Evolutionary conservation across 2,329 filamentous ascomycete genomes (phyloP), one percentile per base, ranked within the genome.

Genomic region (Aschersonia sp.): DNA sequence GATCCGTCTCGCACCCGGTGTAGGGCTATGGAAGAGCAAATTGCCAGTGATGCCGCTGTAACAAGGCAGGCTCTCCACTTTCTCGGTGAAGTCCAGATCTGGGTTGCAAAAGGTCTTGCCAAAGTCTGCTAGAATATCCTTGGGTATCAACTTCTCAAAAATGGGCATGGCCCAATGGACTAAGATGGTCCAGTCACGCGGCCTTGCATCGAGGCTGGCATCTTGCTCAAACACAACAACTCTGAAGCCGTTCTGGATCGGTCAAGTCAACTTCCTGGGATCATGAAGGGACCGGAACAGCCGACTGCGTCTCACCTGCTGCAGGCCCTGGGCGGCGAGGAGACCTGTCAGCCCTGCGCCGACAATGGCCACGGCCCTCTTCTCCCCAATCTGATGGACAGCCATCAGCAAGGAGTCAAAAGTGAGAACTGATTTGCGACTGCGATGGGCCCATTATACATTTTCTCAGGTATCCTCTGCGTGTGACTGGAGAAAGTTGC

Each of bases 81-180:
- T 50, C 29, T 56, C 56, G 50, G 59, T 54, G 46, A 61, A 67
- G 0, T 55, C 50, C 4, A 66, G 48, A 46, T 60, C 35, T 1
- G 61, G 63, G 50, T 68, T 68, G 53, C 60, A 65, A 20, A 63
- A 50, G 20, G 61, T 60, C 35, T 54, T 46, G 6, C 57, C 51
- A 5, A 69, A 49, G 20, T 55, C 55, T 5, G 52, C 53, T 29
- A 60, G 50, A 7, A 67, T 52, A 4, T 58, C 53, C 4, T 58
- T 48, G 2, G 66, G 64, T 2, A 69, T 55, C 44, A 68, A 52
- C 43, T 61, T 53, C 42, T 48, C 51, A 45, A 69, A 58, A 5
- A 56, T 54, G 1, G 62, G 58, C 54, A 66, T 59, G 9, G 60
- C 65, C 66, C 66, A 69, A 51, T 66, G 65, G 29, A 68, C 51